These are phyloP conservation scores for Marasmius fiardii DNA, from an alignment of 1,284 basidiomycete genomes.

Conservation along the genomic window DNA sequence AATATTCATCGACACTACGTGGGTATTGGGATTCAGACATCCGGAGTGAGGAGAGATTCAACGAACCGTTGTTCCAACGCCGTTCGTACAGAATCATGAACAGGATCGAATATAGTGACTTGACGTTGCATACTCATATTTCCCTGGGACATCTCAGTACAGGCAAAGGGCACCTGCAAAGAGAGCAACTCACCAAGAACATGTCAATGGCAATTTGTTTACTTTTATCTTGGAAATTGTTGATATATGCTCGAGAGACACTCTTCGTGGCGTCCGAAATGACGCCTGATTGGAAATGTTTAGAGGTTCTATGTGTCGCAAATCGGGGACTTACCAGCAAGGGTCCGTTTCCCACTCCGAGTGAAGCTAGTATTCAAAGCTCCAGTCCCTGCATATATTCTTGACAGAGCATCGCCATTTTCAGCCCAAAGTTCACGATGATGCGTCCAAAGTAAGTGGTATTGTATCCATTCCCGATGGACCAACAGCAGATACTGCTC, in stretches of 20 bases:
- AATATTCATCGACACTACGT: slow-evolving; percentile 80
- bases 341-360: slow-evolving; percentile 88
- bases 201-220: slow-evolving; percentile 96
- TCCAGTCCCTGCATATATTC: slow-evolving; percentile 96
- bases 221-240: slow-evolving; percentile 95
- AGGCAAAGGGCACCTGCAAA: not conserved
- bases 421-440: slow-evolving; percentile 97
- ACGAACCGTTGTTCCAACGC: slow-evolving; percentile 64
- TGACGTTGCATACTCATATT: slow-evolving; percentile 86
- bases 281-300: slow-evolving; percentile 48
- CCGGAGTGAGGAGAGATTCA: not conserved
- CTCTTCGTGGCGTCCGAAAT: slow-evolving; percentile 97
- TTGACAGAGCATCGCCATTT: slow-evolving; percentile 87
- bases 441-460: slow-evolving; percentile 73
- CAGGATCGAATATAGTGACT: slow-evolving; percentile 92
- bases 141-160: slow-evolving; percentile 50
- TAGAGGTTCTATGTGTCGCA: slow-evolving; percentile 3
- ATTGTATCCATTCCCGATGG: slow-evolving; percentile 72
- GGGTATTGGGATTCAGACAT: not conserved
- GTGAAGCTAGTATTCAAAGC: slow-evolving; percentile 96
- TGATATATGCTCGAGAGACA: slow-evolving; percentile 93
- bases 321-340: slow-evolving; percentile 57
- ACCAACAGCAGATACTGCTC: slow-evolving; percentile 72
- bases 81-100: slow-evolving; percentile 82
- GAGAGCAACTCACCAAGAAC: slow-evolving; percentile 62